Evolutionary conservation across 2,329 filamentous ascomycete genomes (phyloP).

Genomic region (Diaporthe citrichinensis): DNA sequence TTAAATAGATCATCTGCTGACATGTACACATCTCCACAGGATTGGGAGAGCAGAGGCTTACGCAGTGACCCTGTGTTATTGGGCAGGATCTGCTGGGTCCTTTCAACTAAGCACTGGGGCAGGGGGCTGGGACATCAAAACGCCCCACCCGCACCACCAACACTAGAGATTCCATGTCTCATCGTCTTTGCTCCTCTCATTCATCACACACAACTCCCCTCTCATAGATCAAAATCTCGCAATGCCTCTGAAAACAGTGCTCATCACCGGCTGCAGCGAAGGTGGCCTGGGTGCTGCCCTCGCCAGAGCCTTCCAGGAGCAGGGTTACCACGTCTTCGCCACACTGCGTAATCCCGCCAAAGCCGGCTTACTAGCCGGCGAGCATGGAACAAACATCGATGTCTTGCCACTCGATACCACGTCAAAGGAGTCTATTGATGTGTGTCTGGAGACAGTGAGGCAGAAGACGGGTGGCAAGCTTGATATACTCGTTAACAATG

Average conservation of each 20-base stretch:
- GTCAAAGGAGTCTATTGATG: constrained; percentile 38
- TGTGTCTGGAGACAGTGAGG: constrained; percentile 36
- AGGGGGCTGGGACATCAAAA: too few relatives aligned
- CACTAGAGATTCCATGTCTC: too few relatives aligned
- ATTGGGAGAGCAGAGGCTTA: too few relatives aligned
- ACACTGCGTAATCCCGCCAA: constrained; percentile 49
- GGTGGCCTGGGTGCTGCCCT: constrained; percentile 51
- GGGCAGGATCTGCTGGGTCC: too few relatives aligned
- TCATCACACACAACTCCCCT: too few relatives aligned
- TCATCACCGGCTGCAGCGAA: constrained; percentile 55
- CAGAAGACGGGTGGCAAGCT: constrained; percentile 51
- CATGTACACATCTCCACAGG: too few relatives aligned
- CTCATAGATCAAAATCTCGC: too few relatives aligned
- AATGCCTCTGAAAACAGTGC: constrained; percentile 45
- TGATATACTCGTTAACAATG: constrained; percentile 58
- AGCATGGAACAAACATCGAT: constrained; percentile 42
- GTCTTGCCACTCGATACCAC: constrained; percentile 50
- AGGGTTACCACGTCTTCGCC: constrained; percentile 50
- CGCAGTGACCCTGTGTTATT: too few relatives aligned
- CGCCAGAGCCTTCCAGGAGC: constrained; percentile 48
- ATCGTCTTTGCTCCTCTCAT: too few relatives aligned
- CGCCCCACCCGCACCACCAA: too few relatives aligned
- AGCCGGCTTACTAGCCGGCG: constrained; percentile 10
- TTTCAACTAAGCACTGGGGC: too few relatives aligned
- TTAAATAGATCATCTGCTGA: too few relatives aligned